phyloP scores from a whole-genome alignment of 2,329 filamentous ascomycete genomes.

The Periconia sp. region DNA sequence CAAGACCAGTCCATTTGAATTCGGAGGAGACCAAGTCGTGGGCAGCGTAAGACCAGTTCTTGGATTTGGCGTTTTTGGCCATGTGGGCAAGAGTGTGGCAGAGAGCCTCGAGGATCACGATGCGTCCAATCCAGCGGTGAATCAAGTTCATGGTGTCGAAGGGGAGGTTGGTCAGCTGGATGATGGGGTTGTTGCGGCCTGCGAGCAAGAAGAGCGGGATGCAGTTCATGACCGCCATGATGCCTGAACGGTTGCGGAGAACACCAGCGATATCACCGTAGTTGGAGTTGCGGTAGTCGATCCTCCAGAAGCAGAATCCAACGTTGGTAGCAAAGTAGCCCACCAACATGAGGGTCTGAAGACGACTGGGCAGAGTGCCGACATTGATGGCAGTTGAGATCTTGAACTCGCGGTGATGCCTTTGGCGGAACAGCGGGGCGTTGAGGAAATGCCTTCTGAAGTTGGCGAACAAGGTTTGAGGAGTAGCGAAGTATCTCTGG shows the following conservation, averaged over 20 bases:
- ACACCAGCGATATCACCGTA: constrained; percentile 72
- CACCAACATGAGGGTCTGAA: constrained; percentile 51
- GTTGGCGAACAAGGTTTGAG: constrained; percentile 53
- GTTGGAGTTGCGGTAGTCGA: constrained; percentile 65
- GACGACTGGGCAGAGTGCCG: constrained; percentile 52
- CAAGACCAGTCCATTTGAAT: constrained; percentile 64
- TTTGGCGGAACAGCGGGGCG: constrained; percentile 50
- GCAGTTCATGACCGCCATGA: constrained; percentile 76
- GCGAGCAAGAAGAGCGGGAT: constrained; percentile 73
- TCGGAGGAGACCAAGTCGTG: constrained; percentile 43
- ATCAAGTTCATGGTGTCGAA: constrained; percentile 84
- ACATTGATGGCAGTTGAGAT: constrained; percentile 52
- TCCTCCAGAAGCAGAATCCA: constrained; percentile 50
- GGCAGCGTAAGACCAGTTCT: constrained; percentile 54
- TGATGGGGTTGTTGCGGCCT: constrained; percentile 77
- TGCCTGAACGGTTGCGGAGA: constrained; percentile 67
- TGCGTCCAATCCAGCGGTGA: constrained; percentile 78
- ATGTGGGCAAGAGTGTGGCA: constrained; percentile 66
- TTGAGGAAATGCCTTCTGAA: constrained; percentile 52
- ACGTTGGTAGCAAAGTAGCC: constrained; percentile 54
- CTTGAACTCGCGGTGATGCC: constrained; percentile 56
- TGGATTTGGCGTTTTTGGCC: constrained; percentile 43
- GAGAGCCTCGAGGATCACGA: constrained; percentile 70
- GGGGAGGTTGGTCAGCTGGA: constrained; percentile 69
- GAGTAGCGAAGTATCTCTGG: constrained; percentile 74